Evolutionary conservation across 768 basidiomycete genomes (phyloP), one percentile per base, ranked within the genome.

Genomic region (Leccinum olivaceopallidum): DNA sequence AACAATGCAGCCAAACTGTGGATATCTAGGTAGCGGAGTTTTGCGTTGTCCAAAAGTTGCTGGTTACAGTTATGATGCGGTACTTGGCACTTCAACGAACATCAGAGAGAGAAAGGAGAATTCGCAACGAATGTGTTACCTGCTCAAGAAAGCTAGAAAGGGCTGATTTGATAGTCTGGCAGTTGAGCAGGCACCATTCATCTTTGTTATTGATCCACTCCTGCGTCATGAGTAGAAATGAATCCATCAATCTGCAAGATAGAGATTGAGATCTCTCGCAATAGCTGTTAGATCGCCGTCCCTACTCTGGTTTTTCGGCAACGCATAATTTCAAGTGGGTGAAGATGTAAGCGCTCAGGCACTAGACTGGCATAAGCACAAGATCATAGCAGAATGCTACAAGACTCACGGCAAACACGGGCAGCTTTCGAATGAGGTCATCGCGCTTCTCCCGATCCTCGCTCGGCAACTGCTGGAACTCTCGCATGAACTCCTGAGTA

Each of bases 181-280:
- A 67, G 54, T 73, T 60, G 48, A 65, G 20, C 1, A 72, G 47
- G 49, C 71, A 73, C 71, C 71, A 72, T 37, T 63, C 63, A 6
- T 67, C 67, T 20, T 53, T 44, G 32, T 55, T 60, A 24, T 65
- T 44, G 32, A 56, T 61, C 71, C 71, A 73, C 18, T 65, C 65
- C 30, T 58, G 59, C 37, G 61, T 58, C 60, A 44, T 51, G 28
- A 36, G 37, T 16, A 63, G 53, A 28, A 72, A 64, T 26, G 61
- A 59, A 32, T 63, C 57, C 4, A 64, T 37, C 60, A 69, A 49
- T 37, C 71, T 73, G 61, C 5, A n/a, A 20, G 9, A n/a, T 1
- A 6, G 18, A 49, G 30, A 52, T 47, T 58, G 30, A 63, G 56
- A 48, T 28, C 26, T 20, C 30, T 36, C 26, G 8, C 9, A 30